These are phyloP conservation scores for Dicorynia guianensis DNA, from an alignment of 306 rosid species.

Conservation along the genomic window DNA sequence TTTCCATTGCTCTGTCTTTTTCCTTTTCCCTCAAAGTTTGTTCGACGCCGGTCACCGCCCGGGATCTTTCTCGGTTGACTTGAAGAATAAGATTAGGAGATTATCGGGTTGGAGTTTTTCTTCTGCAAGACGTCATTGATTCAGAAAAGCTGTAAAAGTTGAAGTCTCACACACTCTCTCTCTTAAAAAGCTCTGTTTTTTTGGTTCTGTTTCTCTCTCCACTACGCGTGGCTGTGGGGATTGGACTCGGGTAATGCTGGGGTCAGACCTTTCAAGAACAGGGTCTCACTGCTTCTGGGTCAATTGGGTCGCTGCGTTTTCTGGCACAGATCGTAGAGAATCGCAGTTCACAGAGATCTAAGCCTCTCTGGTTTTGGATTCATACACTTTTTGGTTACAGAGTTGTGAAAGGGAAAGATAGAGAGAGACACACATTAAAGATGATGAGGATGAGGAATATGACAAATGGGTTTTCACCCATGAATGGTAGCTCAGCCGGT, in stretches of 20 bases:
- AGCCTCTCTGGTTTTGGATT: slow-evolving; percentile 22
- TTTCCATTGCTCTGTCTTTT: slow-evolving; percentile 12
- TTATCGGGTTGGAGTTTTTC: slow-evolving; percentile 45
- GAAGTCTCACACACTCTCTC: slow-evolving; percentile 13
- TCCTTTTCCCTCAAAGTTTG: neutral
- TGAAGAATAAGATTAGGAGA: slow-evolving; percentile 26
- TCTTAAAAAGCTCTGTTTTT: slow-evolving; percentile 21
- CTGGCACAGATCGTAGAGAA: slow-evolving; percentile 51
- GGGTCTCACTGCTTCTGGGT: slow-evolving; percentile 45
- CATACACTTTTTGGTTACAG: slow-evolving; percentile 24
- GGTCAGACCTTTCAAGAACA: slow-evolving; percentile 52
- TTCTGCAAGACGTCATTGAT: slow-evolving; percentile 52
- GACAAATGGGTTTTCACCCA: slow-evolving; percentile 50
- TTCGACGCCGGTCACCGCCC: neutral
- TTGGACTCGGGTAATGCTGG: slow-evolving; percentile 63
- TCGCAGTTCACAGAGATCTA: slow-evolving; percentile 62
- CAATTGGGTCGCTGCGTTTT: slow-evolving; percentile 60
- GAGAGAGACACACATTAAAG: slow-evolving; percentile 25
- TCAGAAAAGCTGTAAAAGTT: slow-evolving; percentile 24
- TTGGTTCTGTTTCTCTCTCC: slow-evolving; percentile 12
- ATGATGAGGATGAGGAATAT: slow-evolving; percentile 86
- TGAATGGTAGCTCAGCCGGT: slow-evolving; percentile 49
- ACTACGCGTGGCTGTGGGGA: slow-evolving; percentile 42
- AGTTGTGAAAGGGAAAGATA: slow-evolving; percentile 26
- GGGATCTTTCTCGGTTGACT: slow-evolving; percentile 3